These are phyloP conservation scores for Rhodocollybia butyracea DNA, from an alignment of 768 basidiomycete genomes.

Conservation along the genomic window DNA sequence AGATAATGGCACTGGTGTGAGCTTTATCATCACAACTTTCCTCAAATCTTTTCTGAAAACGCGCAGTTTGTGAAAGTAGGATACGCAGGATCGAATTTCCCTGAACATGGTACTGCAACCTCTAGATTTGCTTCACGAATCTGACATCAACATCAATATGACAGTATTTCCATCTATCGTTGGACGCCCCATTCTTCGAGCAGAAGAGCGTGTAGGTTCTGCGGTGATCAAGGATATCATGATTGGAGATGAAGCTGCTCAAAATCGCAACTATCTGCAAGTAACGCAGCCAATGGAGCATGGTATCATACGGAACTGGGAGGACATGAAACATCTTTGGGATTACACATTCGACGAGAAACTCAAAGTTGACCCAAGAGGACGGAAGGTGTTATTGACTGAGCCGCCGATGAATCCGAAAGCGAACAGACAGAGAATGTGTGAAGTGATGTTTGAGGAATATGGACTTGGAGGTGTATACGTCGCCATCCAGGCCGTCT, in stretches of 20 bases:
- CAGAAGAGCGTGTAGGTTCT: conserved; percentile 89
- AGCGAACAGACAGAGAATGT: conserved; percentile 89
- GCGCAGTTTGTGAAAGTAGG: conserved; percentile 86
- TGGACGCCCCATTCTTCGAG: conserved; percentile 94
- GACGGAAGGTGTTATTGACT: conserved; percentile 88
- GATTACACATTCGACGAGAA: conserved; percentile 98
- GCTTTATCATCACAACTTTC: conserved; percentile 17
- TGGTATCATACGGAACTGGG: conserved; percentile 98
- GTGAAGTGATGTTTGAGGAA: conserved; percentile 98
- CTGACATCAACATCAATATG: not conserved
- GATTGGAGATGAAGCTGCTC: conserved; percentile 95
- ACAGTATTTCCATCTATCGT: conserved; percentile 95
- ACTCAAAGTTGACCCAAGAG: conserved; percentile 81
- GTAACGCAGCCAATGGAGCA: conserved; percentile 99
- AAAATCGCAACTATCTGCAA: conserved; percentile 93
- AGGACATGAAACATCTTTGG: conserved; percentile 98
- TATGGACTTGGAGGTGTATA: conserved; percentile 96
- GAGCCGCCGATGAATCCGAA: conserved; percentile 99
- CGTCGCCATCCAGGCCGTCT: conserved; percentile 96
- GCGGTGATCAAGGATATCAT: conserved; percentile 94
- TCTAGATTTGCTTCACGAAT: too few species aligned
- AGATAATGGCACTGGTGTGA: conserved; percentile 86
- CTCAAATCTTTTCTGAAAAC: not conserved
- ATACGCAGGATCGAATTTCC: conserved; percentile 92
- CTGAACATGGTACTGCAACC: conserved; percentile 75